Conservation (phyloP, 1,284 basidiomycete genomes). For the Austroboletus novae-zelandiae region DNA sequence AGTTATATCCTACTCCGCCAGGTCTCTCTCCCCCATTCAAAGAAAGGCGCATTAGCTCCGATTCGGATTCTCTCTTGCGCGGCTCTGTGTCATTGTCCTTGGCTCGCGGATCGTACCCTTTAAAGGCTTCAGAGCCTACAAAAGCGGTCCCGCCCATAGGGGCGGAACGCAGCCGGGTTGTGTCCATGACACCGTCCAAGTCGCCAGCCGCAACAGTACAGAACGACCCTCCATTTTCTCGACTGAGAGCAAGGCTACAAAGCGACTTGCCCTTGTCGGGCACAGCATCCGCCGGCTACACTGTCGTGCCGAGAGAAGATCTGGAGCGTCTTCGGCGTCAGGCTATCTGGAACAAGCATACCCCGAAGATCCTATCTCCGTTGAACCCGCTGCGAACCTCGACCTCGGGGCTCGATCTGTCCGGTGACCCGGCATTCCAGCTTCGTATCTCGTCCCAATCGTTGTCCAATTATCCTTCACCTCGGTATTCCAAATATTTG, state of each 20-base stretch:
- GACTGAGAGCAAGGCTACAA: slow-evolving; percentile 6
- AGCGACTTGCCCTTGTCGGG: background rate
- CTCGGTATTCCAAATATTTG: slow-evolving; percentile 18
- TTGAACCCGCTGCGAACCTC: slow-evolving; percentile 28
- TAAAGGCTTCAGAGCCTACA: slow-evolving; percentile 18
- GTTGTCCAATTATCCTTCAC: slow-evolving; percentile 14
- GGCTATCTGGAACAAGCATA: slow-evolving; percentile 22
- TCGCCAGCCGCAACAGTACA: no score
- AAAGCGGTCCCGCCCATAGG: slow-evolving; percentile 30
- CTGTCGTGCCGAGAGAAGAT: slow-evolving; percentile 14
- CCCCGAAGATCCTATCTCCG: slow-evolving; percentile 31
- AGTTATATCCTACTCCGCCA: slow-evolving; percentile 12
- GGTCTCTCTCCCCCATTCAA: slow-evolving; percentile 17
- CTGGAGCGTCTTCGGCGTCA: slow-evolving; percentile 28
- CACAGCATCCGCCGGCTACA: background rate
- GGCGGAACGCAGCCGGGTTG: slow-evolving; percentile 27
- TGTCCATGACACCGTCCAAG: slow-evolving; percentile 16
- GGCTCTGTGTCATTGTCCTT: slow-evolving; percentile 23
- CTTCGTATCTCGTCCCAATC: slow-evolving; percentile 23
- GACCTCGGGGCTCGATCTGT: slow-evolving; percentile 10
- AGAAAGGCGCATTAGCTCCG: slow-evolving; percentile 4
- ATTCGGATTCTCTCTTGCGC: slow-evolving; percentile 1
- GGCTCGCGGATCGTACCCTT: slow-evolving; percentile 29
- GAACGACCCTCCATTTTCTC: background rate
- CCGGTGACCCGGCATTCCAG: slow-evolving; percentile 16